Evolutionary conservation across 2,329 filamentous ascomycete genomes (phyloP).

Genomic region (Ophiostoma pallidulum): DNA sequence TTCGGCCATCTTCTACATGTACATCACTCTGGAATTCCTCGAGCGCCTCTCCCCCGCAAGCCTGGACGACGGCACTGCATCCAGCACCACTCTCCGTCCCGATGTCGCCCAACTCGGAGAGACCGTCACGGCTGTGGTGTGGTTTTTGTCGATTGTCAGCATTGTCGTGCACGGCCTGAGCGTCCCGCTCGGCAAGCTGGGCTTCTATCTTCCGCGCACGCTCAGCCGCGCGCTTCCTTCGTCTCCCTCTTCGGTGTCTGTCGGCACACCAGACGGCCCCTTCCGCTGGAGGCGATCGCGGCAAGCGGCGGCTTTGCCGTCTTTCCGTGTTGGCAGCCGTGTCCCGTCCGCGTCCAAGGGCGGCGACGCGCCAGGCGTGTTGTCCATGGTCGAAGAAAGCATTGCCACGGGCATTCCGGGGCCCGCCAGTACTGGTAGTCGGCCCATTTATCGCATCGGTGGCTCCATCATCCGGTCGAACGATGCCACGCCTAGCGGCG

Average conservation of each 20-base stretch:
- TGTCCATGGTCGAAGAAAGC: too few species aligned
- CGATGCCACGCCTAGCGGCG: background rate
- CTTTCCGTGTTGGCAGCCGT: constrained; percentile 25
- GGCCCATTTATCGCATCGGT: constrained; percentile 31
- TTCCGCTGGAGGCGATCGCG: background rate
- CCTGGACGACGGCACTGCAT: constrained; percentile 50
- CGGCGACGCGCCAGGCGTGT: too few species aligned
- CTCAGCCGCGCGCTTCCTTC: constrained; percentile 37
- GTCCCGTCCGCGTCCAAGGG: too few species aligned
- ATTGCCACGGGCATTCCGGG: background rate
- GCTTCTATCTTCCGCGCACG: constrained; percentile 53
- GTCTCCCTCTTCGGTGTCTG: constrained; percentile 3
- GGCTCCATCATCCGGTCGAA: constrained; percentile 27
- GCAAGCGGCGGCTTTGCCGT: constrained; percentile 14
- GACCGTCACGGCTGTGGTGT: constrained; percentile 62
- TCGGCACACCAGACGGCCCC: background rate
- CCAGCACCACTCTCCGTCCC: constrained; percentile 50
- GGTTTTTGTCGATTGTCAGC: constrained; percentile 78
- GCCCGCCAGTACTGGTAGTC: background rate
- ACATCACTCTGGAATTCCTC: constrained; percentile 69
- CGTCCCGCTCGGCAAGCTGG: constrained; percentile 64
- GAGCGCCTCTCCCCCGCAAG: constrained; percentile 52
- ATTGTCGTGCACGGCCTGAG: constrained; percentile 78
- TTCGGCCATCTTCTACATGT: constrained; percentile 85
- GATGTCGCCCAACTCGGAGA: constrained; percentile 61